Conservation (phyloP, 371 early-diverging fungal genomes). For the Blakeslea trispora region DNA sequence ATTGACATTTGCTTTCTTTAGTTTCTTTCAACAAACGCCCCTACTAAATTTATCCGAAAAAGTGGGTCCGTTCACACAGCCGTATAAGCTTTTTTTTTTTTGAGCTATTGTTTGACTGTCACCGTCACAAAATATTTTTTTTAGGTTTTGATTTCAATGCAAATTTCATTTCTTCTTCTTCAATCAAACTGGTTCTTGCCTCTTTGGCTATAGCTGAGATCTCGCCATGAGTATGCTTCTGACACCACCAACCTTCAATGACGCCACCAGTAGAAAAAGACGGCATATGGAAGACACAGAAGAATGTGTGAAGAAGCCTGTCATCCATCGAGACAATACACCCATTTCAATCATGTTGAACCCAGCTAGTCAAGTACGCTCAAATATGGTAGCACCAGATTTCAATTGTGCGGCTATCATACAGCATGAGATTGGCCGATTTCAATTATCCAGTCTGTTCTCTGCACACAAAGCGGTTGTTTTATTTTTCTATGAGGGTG, state of each 20-base stretch:
- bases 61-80: too few relatives aligned
- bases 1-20: too few relatives aligned
- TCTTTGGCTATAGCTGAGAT: neutral
- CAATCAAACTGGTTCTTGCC: too few relatives aligned
- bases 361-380: constrained; percentile 15
- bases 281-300: constrained; percentile 16
- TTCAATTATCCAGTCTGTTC: constrained; percentile 27
- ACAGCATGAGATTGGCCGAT: constrained; percentile 16
- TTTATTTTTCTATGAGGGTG: constrained; percentile 34
- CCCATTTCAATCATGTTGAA: constrained; percentile 9
- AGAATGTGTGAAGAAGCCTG: neutral
- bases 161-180: too few relatives aligned
- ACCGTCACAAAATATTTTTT: constrained; percentile 3
- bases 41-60: too few relatives aligned
- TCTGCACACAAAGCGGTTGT: constrained; percentile 22
- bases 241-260: constrained; percentile 10
- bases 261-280: constrained; percentile 11
- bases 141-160: neutral
- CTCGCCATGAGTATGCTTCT: constrained; percentile 14
- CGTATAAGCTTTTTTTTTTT: too few relatives aligned
- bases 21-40: too few relatives aligned
- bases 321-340: neutral
- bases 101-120: too few relatives aligned
- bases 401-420: constrained; percentile 27
- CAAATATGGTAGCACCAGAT: constrained; percentile 27